A percentile compares a stretch with the other conserved stretches of the same genome.
phyloP scores from a whole-genome alignment of 1,284 basidiomycete species.

The Apiotrichum veenhuisii region DNA sequence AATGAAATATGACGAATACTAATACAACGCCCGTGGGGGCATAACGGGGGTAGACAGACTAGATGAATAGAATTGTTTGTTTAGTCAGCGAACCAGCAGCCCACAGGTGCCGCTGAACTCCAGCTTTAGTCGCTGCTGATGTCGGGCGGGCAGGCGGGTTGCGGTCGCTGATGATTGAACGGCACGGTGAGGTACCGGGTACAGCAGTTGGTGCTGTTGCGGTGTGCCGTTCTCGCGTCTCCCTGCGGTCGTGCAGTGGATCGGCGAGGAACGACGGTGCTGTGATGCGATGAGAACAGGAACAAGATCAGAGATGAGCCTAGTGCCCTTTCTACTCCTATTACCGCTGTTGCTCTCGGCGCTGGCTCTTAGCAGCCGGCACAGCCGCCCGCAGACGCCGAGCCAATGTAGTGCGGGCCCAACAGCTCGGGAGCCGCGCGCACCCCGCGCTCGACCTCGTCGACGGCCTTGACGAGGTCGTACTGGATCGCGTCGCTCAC shows the following conservation, averaged over 20 bases:
- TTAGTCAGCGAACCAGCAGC: neutral
- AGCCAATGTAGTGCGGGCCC: conserved; percentile 42
- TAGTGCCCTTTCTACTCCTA: neutral
- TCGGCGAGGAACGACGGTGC: too few species aligned
- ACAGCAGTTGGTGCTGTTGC: too few species aligned
- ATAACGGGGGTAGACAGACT: conserved; percentile 18
- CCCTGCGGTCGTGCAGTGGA: too few species aligned
- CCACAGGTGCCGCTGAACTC: too few species aligned
- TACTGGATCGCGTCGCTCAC: conserved; percentile 90
- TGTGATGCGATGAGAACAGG: too few species aligned
- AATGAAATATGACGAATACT: neutral
- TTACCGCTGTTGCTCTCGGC: too few species aligned
- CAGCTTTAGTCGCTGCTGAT: too few species aligned
- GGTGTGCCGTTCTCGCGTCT: too few species aligned
- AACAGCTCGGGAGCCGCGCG: conserved; percentile 63
- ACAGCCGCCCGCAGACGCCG: conserved; percentile 15
- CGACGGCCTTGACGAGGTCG: conserved; percentile 85
- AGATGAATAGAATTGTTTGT: conserved; percentile 15
- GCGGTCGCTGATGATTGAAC: too few species aligned
- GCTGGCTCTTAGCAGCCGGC: neutral
- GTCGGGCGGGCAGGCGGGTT: too few species aligned
- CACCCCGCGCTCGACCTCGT: conserved; percentile 76
- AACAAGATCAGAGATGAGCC: neutral
- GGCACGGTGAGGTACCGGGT: too few species aligned
- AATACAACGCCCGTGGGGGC: neutral